Evolutionary conservation across 2,329 filamentous ascomycete species (phyloP).

Genomic region (Dryadomyces quercus-mongolicae): DNA sequence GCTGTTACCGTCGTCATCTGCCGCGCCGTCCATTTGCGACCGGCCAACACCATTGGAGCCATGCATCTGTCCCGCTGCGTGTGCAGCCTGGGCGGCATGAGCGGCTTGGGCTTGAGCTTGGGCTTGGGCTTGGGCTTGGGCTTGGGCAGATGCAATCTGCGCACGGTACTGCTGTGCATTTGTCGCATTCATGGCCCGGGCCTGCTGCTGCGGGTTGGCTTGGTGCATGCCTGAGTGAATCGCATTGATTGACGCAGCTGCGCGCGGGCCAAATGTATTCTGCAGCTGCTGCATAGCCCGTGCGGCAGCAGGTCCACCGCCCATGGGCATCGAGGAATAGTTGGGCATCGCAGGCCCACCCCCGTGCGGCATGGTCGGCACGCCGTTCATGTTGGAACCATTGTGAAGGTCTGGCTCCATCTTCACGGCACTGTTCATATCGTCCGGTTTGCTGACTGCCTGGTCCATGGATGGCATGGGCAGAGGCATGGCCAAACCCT

Average conservation of each 20-base stretch:
- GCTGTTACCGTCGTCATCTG: slow-evolving; percentile 49
- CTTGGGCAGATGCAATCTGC: slow-evolving; percentile 11
- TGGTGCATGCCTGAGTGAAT: slow-evolving; percentile 33
- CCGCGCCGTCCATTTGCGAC: slow-evolving; percentile 66
- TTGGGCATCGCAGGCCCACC: slow-evolving; percentile 17
- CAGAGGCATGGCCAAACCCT: slow-evolving; percentile 17
- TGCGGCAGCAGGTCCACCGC: slow-evolving; percentile 30
- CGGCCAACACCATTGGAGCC: slow-evolving; percentile 26
- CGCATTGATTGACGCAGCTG: slow-evolving; percentile 54
- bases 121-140: too few relatives aligned
- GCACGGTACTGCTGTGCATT: slow-evolving; percentile 21
- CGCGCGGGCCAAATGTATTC: slow-evolving; percentile 48
- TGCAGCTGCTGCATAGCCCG: slow-evolving; percentile 46
- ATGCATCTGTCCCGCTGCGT: slow-evolving; percentile 26
- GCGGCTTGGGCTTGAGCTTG: too few relatives aligned
- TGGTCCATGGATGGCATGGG: slow-evolving; percentile 14
- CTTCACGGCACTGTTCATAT: slow-evolving; percentile 14
- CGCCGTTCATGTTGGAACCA: background rate
- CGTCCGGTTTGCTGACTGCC: slow-evolving; percentile 1
- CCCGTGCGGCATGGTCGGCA: slow-evolving; percentile 1
- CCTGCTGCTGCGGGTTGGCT: slow-evolving; percentile 10
- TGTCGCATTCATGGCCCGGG: slow-evolving; percentile 10
- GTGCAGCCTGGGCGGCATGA: slow-evolving; percentile 16
- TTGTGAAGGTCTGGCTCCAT: slow-evolving; percentile 7
- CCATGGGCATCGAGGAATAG: slow-evolving; percentile 15